phyloP scores from a whole-genome alignment of 768 basidiomycete species.

The Naganishia friedmannii region DNA sequence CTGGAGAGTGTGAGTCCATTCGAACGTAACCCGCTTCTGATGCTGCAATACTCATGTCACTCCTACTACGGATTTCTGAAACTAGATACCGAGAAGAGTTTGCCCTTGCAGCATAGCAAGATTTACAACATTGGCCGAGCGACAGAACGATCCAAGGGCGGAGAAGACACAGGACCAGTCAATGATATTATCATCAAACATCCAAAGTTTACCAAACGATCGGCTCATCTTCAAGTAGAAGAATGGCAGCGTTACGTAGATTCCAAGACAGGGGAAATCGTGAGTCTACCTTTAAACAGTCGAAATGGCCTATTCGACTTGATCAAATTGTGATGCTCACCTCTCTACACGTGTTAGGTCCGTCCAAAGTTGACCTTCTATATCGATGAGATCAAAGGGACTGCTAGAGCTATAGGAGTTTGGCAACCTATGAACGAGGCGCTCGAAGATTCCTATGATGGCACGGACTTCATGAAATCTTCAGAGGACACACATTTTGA shows the following conservation, averaged over 20 bases:
- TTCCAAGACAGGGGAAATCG: slow-evolving; percentile 10
- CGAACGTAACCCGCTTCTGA: background rate
- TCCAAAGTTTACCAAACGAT: background rate
- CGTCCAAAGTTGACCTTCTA: slow-evolving; percentile 7
- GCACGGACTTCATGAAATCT: slow-evolving; percentile 6
- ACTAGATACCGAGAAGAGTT: background rate
- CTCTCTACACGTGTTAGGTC: background rate
- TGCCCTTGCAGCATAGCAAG: slow-evolving; percentile 1
- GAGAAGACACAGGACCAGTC: background rate
- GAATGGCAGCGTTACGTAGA: slow-evolving; percentile 12
- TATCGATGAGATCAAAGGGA: background rate
- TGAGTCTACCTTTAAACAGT: background rate
- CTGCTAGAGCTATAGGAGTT: background rate
- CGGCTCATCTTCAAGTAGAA: slow-evolving; percentile 8
- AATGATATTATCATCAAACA: slow-evolving; percentile 10
- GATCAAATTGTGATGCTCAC: background rate
- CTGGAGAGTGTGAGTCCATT: background rate
- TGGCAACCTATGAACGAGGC: slow-evolving; percentile 1
- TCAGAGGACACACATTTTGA: slow-evolving; percentile 1
- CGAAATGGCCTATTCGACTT: background rate
- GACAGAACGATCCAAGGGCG: background rate
- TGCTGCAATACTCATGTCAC: background rate
- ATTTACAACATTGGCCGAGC: slow-evolving; percentile 3
- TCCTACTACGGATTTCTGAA: too few species aligned
- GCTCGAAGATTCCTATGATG: background rate